A percentile compares a stretch with the other conserved stretches of the same genome.
These are phyloP conservation scores for Hymenotorrendiella dingleyae DNA, from an alignment of 2,329 filamentous ascomycete species.

Conservation along the genomic window DNA sequence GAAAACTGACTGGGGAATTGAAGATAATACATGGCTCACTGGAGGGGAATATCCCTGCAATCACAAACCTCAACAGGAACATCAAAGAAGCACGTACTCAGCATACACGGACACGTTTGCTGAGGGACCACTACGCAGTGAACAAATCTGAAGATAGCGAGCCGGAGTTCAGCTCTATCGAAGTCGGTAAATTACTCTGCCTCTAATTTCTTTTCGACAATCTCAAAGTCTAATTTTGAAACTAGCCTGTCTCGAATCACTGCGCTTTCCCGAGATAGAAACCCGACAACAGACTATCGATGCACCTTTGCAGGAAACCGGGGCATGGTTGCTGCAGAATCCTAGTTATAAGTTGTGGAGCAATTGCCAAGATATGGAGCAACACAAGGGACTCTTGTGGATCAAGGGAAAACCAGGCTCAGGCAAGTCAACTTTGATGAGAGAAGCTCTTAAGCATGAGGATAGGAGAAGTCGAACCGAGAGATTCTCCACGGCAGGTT, in stretches of 20 bases:
- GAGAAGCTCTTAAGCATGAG: constrained; percentile 6
- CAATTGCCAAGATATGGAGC: constrained; percentile 14
- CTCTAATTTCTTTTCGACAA: too few relatives aligned
- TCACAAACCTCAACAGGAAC: too few relatives aligned
- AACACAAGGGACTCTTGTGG: constrained; percentile 37
- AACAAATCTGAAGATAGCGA: too few relatives aligned
- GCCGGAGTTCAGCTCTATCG: too few relatives aligned
- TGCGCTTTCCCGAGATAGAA: constrained; percentile 23
- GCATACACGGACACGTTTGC: too few relatives aligned
- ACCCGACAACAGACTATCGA: constrained; percentile 31
- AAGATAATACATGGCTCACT: not conserved
- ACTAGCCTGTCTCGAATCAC: constrained; percentile 1
- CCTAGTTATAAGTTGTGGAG: constrained; percentile 34
- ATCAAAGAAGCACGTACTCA: too few relatives aligned
- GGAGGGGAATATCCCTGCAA: too few relatives aligned
- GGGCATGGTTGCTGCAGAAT: constrained; percentile 34
- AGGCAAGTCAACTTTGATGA: constrained; percentile 39
- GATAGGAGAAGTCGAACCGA: not conserved
- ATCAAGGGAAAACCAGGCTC: constrained; percentile 40
- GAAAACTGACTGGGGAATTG: constrained; percentile 7
- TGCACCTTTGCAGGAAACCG: constrained; percentile 32
- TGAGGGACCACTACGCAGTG: too few relatives aligned
- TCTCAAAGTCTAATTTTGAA: too few relatives aligned
- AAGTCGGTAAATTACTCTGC: too few relatives aligned
- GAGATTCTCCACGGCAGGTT: not conserved